phyloP scores from a whole-genome alignment of 73 alveolate species.

The Paraurostyla sp. region DNA sequence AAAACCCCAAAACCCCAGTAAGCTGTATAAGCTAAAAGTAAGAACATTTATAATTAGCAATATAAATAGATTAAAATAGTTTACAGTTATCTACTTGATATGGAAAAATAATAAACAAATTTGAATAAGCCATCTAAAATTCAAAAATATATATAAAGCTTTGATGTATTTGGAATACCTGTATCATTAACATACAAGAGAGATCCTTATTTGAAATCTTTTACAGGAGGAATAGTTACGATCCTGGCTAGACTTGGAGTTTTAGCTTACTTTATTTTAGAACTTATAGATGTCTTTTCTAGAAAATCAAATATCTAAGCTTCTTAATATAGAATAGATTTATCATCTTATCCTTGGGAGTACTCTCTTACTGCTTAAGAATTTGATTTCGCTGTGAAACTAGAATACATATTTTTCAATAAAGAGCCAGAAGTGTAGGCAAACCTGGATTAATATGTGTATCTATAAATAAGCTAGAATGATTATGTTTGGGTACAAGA shows the following conservation, averaged over 20 bases:
- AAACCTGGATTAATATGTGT: conserved; percentile 45
- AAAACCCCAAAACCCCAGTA: too few species aligned
- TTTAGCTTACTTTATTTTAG: not conserved
- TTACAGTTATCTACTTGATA: too few species aligned
- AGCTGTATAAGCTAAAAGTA: too few species aligned
- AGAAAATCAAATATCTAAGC: not conserved
- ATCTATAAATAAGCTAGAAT: not conserved
- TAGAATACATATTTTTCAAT: not conserved
- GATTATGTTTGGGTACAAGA: not conserved
- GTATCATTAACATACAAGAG: conserved; percentile 14
- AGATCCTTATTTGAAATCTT: not conserved
- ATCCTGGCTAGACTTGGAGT: not conserved
- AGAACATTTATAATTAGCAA: too few species aligned
- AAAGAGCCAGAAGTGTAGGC: conserved; percentile 39
- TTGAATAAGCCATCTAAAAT: too few species aligned
- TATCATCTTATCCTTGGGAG: not conserved
- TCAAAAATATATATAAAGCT: too few species aligned
- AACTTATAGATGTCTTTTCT: not conserved
- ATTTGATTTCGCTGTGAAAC: conserved; percentile 33
- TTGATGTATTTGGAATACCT: conserved; percentile 37
- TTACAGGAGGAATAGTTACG: conserved; percentile 21
- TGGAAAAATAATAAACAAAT: too few species aligned
- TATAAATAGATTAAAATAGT: too few species aligned
- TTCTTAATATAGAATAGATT: not conserved
- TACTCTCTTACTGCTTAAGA: conserved; percentile 1